A percentile compares a stretch with the other conserved stretches of the same genome.
phyloP scores from a whole-genome alignment of 2,329 filamentous ascomycete genomes.

The Fusarium concolor region DNA sequence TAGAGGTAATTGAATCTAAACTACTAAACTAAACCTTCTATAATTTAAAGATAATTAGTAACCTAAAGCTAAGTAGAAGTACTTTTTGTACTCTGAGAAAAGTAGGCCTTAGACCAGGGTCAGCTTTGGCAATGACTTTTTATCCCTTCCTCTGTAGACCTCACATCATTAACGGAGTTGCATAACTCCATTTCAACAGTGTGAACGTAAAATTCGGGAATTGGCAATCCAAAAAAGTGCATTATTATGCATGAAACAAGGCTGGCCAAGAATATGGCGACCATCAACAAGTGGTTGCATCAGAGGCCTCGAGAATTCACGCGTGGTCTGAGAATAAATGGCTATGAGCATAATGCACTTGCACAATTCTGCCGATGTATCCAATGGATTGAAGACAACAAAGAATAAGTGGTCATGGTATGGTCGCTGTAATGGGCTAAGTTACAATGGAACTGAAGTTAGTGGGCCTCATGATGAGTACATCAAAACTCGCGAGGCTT shows the following conservation, averaged over 20 bases:
- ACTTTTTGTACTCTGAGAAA: too few relatives aligned
- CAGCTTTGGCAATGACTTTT: too few relatives aligned
- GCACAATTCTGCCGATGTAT: background rate
- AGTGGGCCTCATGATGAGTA: conserved; percentile 13
- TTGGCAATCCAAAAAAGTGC: background rate
- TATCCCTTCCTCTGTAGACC: too few relatives aligned
- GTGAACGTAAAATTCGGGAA: background rate
- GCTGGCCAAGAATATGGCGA: conserved; percentile 17
- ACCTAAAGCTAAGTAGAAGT: too few relatives aligned
- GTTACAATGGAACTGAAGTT: background rate
- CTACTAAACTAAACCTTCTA: too few relatives aligned
- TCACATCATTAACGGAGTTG: background rate
- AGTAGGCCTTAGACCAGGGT: too few relatives aligned
- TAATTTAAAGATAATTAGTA: too few relatives aligned
- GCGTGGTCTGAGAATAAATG: conserved; percentile 24
- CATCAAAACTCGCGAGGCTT: background rate
- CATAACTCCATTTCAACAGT: background rate
- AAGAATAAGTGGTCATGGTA: background rate
- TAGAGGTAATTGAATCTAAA: too few relatives aligned
- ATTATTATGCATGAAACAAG: conserved; percentile 10
- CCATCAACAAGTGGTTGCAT: conserved; percentile 41
- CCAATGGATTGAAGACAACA: conserved; percentile 15
- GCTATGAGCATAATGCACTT: conserved; percentile 13
- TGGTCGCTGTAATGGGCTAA: conserved; percentile 16
- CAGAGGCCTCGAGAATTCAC: conserved; percentile 26